These are phyloP conservation scores for Cardamine resedifolia DNA, from an alignment of 345 rosid genomes.

Conservation along the genomic window DNA sequence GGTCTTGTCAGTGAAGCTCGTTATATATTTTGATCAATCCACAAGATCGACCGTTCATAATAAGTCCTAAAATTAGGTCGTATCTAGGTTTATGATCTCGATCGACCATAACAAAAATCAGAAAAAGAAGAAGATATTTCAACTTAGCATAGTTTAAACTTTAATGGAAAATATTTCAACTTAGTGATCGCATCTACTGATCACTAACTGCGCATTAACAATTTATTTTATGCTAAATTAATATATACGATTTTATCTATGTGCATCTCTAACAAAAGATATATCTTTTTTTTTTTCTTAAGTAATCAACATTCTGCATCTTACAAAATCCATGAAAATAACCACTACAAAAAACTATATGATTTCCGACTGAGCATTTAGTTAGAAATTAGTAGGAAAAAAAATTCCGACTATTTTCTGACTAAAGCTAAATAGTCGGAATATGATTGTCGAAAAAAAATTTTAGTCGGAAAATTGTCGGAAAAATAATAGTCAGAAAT, in stretches of 20 bases:
- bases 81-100: background rate
- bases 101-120: background rate
- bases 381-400: too few relatives aligned
- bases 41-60: background rate
- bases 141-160: background rate
- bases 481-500: too few relatives aligned
- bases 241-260: background rate
- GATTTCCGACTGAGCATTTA: too few relatives aligned
- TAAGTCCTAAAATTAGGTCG: background rate
- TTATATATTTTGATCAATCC: background rate
- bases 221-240: background rate
- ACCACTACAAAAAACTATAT: too few relatives aligned
- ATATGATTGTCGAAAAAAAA: too few relatives aligned
- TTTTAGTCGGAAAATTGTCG: too few relatives aligned
- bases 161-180: background rate
- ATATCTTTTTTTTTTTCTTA: background rate
- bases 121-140: background rate
- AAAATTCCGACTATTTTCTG: too few relatives aligned
- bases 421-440: too few relatives aligned
- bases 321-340: background rate
- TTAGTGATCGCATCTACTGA: background rate
- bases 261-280: background rate
- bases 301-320: too few relatives aligned
- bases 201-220: background rate
- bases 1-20: background rate